Conservation (phyloP, 495 filamentous ascomycete genomes). For the Annulohypoxylon bovei region DNA sequence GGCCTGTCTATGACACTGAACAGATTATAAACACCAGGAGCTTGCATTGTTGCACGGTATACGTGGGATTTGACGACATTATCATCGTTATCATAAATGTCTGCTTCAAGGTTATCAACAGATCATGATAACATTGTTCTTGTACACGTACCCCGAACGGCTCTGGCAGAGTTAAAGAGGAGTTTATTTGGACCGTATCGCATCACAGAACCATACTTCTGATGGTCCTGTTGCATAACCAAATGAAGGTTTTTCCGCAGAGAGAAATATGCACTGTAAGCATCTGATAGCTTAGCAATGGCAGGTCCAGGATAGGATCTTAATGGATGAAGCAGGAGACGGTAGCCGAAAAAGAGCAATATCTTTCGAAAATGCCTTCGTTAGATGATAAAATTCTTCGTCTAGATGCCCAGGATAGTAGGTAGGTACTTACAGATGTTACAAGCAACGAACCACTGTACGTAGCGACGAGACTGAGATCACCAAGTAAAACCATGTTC, state of each 20-base stretch:
- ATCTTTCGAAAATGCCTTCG: too few relatives aligned
- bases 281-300: conserved; percentile 53
- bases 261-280: conserved; percentile 54
- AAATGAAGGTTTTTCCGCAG: conserved; percentile 52
- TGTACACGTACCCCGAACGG: neutral
- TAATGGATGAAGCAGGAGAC: conserved; percentile 45
- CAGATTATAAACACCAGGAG: neutral
- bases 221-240: conserved; percentile 49
- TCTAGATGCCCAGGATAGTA: too few relatives aligned
- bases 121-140: neutral
- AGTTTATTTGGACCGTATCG: neutral
- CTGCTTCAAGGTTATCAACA: neutral
- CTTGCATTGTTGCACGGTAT: neutral
- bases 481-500: too few relatives aligned
- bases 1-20: neutral
- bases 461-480: too few relatives aligned
- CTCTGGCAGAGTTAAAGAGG: neutral
- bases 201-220: neutral
- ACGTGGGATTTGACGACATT: neutral
- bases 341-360: conserved; percentile 14
- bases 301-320: conserved; percentile 63
- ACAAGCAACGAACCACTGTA: too few relatives aligned
- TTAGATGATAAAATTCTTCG: too few relatives aligned
- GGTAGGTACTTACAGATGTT: too few relatives aligned
- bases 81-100: neutral